These are phyloP conservation scores for Brassica napus DNA, from an alignment of 345 rosid species.

Conservation along the genomic window DNA sequence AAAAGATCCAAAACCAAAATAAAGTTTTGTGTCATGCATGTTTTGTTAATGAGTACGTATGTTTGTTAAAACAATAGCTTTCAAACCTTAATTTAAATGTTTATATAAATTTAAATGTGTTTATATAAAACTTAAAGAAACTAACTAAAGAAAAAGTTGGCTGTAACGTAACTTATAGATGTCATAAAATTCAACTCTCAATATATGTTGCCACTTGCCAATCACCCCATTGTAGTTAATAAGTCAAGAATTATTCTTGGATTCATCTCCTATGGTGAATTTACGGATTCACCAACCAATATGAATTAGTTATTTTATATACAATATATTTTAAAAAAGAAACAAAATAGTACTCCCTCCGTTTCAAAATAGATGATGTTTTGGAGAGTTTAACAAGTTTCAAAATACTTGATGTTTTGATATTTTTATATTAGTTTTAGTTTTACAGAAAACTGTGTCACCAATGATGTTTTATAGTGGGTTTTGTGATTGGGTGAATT, in stretches of 20 bases:
- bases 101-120: not conserved
- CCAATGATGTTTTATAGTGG: too few relatives aligned
- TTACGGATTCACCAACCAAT: too few relatives aligned
- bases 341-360: too few relatives aligned
- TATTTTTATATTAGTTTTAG: too few relatives aligned
- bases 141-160: not conserved
- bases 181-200: constrained; percentile 1
- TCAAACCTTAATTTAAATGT: not conserved
- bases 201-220: not conserved
- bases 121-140: not conserved
- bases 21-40: constrained; percentile 36
- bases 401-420: too few relatives aligned
- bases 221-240: constrained; percentile 3
- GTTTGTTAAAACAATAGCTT: not conserved
- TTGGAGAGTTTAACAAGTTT: too few relatives aligned
- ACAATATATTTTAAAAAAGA: too few relatives aligned
- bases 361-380: too few relatives aligned
- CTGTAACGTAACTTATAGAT: not conserved
- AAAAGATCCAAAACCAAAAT: constrained; percentile 30
- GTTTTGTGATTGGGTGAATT: too few relatives aligned
- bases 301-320: not conserved
- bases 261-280: too few relatives aligned
- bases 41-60: not conserved
- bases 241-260: not conserved
- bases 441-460: too few relatives aligned